Evolutionary conservation across 495 filamentous ascomycete species (phyloP), one percentile per base, ranked within the genome.

Genomic region (Melanomma pulvis-pyrius): DNA sequence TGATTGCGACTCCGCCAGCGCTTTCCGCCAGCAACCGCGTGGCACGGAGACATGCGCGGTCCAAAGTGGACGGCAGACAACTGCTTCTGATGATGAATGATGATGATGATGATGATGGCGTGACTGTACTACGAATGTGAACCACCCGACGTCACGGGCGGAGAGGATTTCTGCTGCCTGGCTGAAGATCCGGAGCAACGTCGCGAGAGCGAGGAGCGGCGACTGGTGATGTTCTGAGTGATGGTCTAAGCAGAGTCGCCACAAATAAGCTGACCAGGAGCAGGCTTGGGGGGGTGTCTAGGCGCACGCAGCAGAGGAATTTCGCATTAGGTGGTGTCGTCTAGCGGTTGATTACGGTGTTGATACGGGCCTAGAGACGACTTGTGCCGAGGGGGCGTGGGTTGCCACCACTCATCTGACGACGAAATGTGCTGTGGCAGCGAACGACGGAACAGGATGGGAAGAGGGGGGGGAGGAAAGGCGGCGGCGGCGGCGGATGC

Each of bases 311-410:
- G 54, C 19, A 19, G 12, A 17, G 54, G n/a, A 57, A 36, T 15
- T 32, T 57, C 2, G 30, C 6, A 5, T 6, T 4, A 44, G 26
- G 30, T 28, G 54, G 19, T 54, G 22, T 34, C 22, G 46, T 62
- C 57, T 51, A 68, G 65, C 58, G 57, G 49, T 32, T 60, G 58
- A 52, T 68, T 68, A 62, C 65, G 34, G 26, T 41, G 49, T 39
- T 47, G 17, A 44, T 32, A 50, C 21, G 36, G 58, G 57, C 26
- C 39, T 41, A 51, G 62, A 22, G 41, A 49, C 49, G 29, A 47
- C 22, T 21, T 29, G 28, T 15, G 11, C 49, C 65, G 58, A 59
- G 55, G 58, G 48, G 54, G 61, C 52, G 49, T 57, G 61, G 52
- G 49, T 68, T 29, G 65, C 58, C 65, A 61, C 48, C 64, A 59